A percentile compares a stretch with the other conserved stretches of the same genome.
These are phyloP conservation scores for Mycena epipterygia DNA, from an alignment of 768 basidiomycete genomes.

Conservation along the genomic window DNA sequence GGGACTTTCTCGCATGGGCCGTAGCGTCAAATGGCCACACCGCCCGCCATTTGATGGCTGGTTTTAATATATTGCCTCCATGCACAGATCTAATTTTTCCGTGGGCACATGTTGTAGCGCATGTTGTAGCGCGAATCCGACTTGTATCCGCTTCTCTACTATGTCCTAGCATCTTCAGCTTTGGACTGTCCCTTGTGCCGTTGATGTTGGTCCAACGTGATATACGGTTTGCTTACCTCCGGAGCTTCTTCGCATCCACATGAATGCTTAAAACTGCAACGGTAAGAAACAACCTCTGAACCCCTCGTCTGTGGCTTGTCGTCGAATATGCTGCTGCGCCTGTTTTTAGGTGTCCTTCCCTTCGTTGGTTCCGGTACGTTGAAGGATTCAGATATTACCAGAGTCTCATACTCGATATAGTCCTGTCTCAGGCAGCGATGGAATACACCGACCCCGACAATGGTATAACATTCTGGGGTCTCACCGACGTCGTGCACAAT, in stretches of 20 bases:
- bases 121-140: constrained; percentile 38
- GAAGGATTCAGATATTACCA: background rate
- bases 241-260: constrained; percentile 44
- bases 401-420: background rate
- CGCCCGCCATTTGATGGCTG: constrained; percentile 16
- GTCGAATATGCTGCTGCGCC: constrained; percentile 50
- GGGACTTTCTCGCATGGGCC: constrained; percentile 29
- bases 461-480: constrained; percentile 66
- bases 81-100: constrained; percentile 27
- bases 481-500: constrained; percentile 56
- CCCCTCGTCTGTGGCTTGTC: constrained; percentile 27
- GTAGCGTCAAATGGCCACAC: background rate
- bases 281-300: constrained; percentile 18
- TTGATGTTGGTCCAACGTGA: constrained; percentile 18
- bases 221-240: constrained; percentile 9
- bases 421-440: constrained; percentile 54
- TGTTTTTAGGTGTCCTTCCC: constrained; percentile 53
- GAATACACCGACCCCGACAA: constrained; percentile 65
- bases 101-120: constrained; percentile 27
- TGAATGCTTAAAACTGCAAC: constrained; percentile 36
- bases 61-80: constrained; percentile 22
- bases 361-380: constrained; percentile 56
- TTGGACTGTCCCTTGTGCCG: background rate
- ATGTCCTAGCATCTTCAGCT: constrained; percentile 1
- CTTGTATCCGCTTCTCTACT: constrained; percentile 41